phyloP scores from a whole-genome alignment of 441 rosid species.

The Euphorbia schlechtendalii region DNA sequence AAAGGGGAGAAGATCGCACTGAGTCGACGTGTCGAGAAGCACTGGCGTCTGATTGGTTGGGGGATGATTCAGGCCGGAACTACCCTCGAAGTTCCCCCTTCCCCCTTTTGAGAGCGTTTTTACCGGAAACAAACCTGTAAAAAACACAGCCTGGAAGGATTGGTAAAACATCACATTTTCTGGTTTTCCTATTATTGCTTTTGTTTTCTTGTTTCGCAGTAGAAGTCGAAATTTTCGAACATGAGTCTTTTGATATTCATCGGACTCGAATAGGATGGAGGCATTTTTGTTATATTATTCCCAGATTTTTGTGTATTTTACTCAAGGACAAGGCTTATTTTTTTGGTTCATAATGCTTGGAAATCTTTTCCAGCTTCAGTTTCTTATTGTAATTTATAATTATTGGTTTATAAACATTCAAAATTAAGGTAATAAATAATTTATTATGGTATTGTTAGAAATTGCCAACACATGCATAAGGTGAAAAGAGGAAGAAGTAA shows the following conservation, averaged over 20 bases:
- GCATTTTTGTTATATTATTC: conserved; percentile 2
- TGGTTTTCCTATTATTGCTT: conserved; percentile 4
- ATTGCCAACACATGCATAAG: no score
- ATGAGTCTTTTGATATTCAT: not conserved
- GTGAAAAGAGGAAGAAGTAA: no score
- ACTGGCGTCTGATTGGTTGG: conserved; percentile 98
- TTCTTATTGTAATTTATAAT: no score
- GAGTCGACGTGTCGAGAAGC: conserved; percentile 84
- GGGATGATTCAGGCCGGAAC: conserved; percentile 96
- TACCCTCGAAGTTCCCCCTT: conserved; percentile 71
- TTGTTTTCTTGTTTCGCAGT: not conserved
- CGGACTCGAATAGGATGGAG: not conserved
- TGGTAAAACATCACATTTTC: conserved; percentile 32
- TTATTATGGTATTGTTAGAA: no score
- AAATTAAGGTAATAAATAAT: no score
- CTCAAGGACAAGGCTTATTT: no score
- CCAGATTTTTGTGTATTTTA: not conserved
- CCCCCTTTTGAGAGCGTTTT: conserved; percentile 30
- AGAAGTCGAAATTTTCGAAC: conserved; percentile 1
- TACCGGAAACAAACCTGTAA: not conserved
- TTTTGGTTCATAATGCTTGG: not conserved
- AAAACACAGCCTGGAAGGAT: conserved; percentile 13
- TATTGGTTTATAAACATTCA: no score
- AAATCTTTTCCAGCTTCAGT: not conserved
- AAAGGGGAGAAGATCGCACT: conserved; percentile 85